Evolutionary conservation across 768 basidiomycete genomes (phyloP).

Genomic region (Sarcomyxa edulis): DNA sequence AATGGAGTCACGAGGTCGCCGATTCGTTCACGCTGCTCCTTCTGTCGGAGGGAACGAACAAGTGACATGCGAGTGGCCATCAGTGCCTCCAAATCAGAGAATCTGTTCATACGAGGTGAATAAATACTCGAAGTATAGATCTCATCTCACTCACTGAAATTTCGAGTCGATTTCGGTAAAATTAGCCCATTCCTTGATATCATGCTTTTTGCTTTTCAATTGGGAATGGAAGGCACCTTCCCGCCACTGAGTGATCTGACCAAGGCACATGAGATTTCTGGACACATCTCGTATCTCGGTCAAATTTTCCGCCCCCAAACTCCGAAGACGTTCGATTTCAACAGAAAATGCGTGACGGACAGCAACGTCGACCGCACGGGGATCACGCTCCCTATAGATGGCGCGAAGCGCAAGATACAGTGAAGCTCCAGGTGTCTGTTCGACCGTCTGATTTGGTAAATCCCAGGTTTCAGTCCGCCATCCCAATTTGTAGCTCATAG

Average conservation of each 20-base stretch:
- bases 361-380: slow-evolving; percentile 36
- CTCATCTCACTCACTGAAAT: slow-evolving; percentile 56
- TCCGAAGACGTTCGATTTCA: slow-evolving; percentile 62
- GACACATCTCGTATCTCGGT: slow-evolving; percentile 65
- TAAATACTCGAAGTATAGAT: not conserved
- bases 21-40: slow-evolving; percentile 71
- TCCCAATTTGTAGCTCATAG: slow-evolving; percentile 73
- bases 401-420: slow-evolving; percentile 80
- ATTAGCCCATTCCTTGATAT: slow-evolving; percentile 29
- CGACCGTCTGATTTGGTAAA: slow-evolving; percentile 57
- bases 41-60: slow-evolving; percentile 62
- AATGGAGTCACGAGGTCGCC: slow-evolving; percentile 63
- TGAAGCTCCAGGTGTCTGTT: slow-evolving; percentile 44
- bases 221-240: slow-evolving; percentile 24
- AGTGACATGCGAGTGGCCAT: slow-evolving; percentile 80
- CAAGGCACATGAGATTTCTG: slow-evolving; percentile 74
- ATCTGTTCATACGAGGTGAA: slow-evolving; percentile 38
- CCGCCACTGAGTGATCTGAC: slow-evolving; percentile 71
- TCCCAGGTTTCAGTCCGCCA: slow-evolving; percentile 98
- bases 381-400: slow-evolving; percentile 73
- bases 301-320: slow-evolving; percentile 74
- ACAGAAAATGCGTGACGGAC: slow-evolving; percentile 46
- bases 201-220: slow-evolving; percentile 25
- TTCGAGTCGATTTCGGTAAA: slow-evolving; percentile 44
- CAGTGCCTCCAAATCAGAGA: slow-evolving; percentile 68